These are phyloP conservation scores for Puccinia novopanici DNA, from an alignment of 1,284 basidiomycete species.

Conservation along the genomic window DNA sequence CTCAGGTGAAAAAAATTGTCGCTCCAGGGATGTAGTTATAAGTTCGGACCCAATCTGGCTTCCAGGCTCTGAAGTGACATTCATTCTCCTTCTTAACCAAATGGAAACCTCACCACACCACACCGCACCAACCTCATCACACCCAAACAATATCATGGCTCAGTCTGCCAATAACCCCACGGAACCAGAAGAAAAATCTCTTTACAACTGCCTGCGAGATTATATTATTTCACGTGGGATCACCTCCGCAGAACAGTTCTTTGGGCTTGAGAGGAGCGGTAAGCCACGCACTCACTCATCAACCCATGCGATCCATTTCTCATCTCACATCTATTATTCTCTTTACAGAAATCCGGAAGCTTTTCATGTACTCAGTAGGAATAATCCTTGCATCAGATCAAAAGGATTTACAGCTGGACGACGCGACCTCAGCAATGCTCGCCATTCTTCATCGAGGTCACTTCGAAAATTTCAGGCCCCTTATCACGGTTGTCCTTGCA, in stretches of 20 bases:
- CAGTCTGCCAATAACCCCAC: background rate
- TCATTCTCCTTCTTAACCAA: constrained; percentile 5
- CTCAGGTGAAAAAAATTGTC: no score
- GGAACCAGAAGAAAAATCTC: background rate
- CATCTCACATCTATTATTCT: background rate
- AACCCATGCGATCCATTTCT: background rate
- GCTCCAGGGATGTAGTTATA: no score
- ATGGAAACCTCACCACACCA: no score
- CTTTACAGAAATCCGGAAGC: background rate
- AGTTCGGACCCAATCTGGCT: no score
- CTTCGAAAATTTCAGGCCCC: constrained; percentile 1
- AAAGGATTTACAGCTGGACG: background rate
- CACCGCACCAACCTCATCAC: background rate
- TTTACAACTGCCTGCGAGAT: background rate
- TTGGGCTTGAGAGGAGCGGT: background rate
- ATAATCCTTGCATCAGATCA: background rate
- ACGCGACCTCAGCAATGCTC: background rate
- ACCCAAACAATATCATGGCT: constrained; percentile 1
- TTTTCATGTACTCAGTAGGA: background rate
- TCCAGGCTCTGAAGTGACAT: background rate
- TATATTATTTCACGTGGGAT: constrained; percentile 4
- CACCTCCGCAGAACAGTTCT: constrained; percentile 5
- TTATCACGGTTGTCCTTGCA: background rate
- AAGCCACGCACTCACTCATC: background rate
- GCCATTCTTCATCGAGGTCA: background rate